Conservation (phyloP, 129 eudicot genomes). For the Saposhnikovia divaricata region DNA sequence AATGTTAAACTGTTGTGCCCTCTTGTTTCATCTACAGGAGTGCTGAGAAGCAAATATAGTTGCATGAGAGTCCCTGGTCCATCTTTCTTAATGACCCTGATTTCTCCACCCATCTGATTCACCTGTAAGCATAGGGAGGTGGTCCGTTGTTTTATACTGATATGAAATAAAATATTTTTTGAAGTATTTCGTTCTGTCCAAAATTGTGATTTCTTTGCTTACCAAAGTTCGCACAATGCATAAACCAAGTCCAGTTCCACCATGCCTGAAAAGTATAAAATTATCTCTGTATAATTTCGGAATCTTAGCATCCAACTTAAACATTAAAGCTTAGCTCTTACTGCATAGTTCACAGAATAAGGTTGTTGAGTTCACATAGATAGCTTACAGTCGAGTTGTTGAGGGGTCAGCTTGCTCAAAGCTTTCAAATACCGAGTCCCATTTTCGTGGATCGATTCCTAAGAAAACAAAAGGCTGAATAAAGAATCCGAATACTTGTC, state of each 20-base stretch:
- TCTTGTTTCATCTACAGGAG: conserved; percentile 38
- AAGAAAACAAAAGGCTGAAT: conserved; percentile 7
- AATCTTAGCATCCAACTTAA: neutral
- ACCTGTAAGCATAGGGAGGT: conserved; percentile 41
- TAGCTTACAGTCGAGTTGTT: conserved; percentile 81
- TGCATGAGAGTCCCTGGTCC: conserved; percentile 89
- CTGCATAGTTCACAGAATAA: neutral
- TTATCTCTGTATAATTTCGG: neutral
- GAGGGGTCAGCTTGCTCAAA: conserved; percentile 99
- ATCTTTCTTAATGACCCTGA: conserved; percentile 75
- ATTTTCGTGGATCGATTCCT: conserved; percentile 96
- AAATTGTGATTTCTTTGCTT: conserved; percentile 17
- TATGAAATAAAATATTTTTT: neutral
- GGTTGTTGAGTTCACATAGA: neutral
- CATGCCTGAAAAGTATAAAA: conserved; percentile 66
- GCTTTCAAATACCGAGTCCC: conserved; percentile 98
- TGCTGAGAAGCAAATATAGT: conserved; percentile 53
- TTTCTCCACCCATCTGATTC: conserved; percentile 95
- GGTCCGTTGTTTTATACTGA: neutral
- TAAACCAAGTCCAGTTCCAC: conserved; percentile 97
- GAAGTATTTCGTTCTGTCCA: neutral
- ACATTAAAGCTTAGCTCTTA: neutral
- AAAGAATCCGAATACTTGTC: neutral
- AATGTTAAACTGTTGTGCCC: conserved; percentile 36
- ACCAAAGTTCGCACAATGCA: conserved; percentile 97